Base-by-base conservation (phyloP, 805 yeast genomes). In the Saccharomycopsis fermentans region DNA sequence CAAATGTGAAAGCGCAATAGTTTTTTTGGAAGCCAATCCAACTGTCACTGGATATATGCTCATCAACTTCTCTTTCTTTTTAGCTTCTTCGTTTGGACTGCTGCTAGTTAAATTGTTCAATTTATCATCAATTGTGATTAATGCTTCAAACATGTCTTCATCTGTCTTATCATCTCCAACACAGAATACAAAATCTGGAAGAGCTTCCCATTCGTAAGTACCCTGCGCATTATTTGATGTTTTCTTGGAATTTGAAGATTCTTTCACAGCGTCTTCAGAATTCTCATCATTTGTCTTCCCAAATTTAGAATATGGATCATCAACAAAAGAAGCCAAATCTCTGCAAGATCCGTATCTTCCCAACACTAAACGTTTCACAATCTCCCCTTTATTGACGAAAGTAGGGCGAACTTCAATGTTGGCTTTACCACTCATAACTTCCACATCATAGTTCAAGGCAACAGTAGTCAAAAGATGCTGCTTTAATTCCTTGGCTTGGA, bases 351-450 rank as follows among this genome's bases (percentile, higher is more conserved):
- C 82, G 24, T 54, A 43, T 26, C 32, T 43, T 9, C 50, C 32
- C 16, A 54, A 37, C 11, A 89, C 88, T 59, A 92, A 77, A 62
- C 90, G 74, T 68, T 82, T 86, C 39, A 88, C 98, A 66, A 94
- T 94, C 71, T 92, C 99, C 59, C 99, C 99, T 71, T 94, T 94
- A 74, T 94, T 94, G 57, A 92, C 90, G 69, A 90, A 87, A 60
- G 82, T 81, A 14, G 99, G 99, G 63, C 99, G 79, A n/a, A 94
- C 98, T 73, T 94, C 99, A 52, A 94, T 80, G 68, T 94, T 94
- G 35, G 98, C 98, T 72, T 94, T 94, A 53, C 99, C 99, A 14
- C 86, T 78, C 97, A 94, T 92, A 16, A 94, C 94, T 68, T 94
- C 99, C 50, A 94, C 86, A 62, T 90, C 96, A 67, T 82, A 87